Evolutionary conservation across 306 rosid genomes (phyloP), one percentile per base, ranked within the genome.

Genomic region (Cyamopsis tetragonoloba): DNA sequence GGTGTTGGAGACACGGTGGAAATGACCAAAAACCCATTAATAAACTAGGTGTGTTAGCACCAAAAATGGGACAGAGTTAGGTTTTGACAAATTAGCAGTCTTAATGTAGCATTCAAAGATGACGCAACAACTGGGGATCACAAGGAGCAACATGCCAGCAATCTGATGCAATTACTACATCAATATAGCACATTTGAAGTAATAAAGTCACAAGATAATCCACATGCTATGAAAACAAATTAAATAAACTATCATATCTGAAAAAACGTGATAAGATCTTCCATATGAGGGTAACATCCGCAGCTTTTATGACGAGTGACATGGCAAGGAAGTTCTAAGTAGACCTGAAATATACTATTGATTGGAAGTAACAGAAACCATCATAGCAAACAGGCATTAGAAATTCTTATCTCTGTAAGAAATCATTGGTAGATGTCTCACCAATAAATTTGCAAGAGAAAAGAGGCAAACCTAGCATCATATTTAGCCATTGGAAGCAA

Each of bases 401-500:
- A 63, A 30, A 62, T 55, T 68, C 73, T 60, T 27, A 70, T 73
- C 62, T 62, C 68, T 50, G 74, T 9, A 60, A 48, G 32, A 64
- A 56, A 62, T 74, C 24, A 62, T 53, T 77, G 81, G 81, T 63
- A 68, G 61, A 62, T 28, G 69, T 39, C n/a, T n/a, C 63, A 68
- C 78, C 85, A 73, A 77, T 51, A 32, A 77, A 68, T 77, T 72
- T 72, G 77, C 80, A 49, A 74, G 68, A 77, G 77, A 62, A 27
- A 49, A 61, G 79, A 32, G 69, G 77, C 85, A 73, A 77, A 77
- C 85, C 82, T 63, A 77, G 54, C 61, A 62, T 68, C 80, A 62
- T 55, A 80, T 27, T 76, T 77, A 81, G 60, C 80, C 85, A 77
- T 81, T 77, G 77, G 80, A 77, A 81, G 80, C 82, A 81, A 77